Conservation (phyloP, 768 basidiomycete genomes). For the Collybia sp. region DNA sequence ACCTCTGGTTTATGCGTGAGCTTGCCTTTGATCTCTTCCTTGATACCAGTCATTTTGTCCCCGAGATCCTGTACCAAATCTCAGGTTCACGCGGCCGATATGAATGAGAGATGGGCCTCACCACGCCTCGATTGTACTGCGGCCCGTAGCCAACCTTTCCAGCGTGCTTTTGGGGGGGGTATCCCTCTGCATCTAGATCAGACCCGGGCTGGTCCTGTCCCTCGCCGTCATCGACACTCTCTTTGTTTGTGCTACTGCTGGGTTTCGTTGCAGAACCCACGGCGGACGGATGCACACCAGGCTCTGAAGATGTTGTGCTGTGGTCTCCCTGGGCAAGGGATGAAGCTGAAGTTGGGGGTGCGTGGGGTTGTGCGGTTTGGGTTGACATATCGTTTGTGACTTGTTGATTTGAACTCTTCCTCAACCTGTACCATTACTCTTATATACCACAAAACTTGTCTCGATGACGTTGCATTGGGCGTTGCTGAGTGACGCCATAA, state of each 20-base stretch:
- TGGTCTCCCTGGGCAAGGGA: too few species aligned
- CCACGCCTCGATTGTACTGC: conserved; percentile 28
- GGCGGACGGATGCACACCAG: conserved; percentile 9
- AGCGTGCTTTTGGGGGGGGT: conserved; percentile 40
- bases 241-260: background rate
- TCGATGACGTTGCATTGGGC: too few species aligned
- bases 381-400: too few species aligned
- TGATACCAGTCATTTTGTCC: conserved; percentile 27
- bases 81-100: background rate
- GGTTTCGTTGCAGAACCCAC: conserved; percentile 4
- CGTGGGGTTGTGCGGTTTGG: too few species aligned
- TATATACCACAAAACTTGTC: too few species aligned
- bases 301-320: background rate
- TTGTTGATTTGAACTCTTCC: too few species aligned
- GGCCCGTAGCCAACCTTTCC: conserved; percentile 42
- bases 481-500: too few species aligned
- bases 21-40: conserved; percentile 29
- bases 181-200: conserved; percentile 7
- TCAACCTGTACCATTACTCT: too few species aligned
- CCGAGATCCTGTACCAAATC: conserved; percentile 15
- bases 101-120: conserved; percentile 13
- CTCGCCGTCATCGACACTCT: background rate
- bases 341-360: too few species aligned
- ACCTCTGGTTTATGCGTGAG: conserved; percentile 21
- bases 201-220: background rate